Conservation (phyloP, 805 yeast genomes). For the Yamadazyma tumulicola region DNA sequence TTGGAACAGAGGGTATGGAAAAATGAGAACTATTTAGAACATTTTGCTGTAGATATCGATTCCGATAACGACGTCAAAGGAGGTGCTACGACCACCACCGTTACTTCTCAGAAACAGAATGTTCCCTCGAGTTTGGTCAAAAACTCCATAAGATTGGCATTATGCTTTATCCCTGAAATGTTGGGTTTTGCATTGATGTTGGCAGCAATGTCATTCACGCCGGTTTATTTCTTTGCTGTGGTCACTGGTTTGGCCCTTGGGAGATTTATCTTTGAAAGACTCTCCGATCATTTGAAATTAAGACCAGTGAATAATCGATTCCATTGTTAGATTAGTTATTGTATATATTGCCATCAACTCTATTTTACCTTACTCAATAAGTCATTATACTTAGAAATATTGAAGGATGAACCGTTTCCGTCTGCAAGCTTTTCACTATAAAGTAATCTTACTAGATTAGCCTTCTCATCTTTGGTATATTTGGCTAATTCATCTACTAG, state of each 20-base stretch:
- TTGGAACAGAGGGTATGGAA: constrained; percentile 66
- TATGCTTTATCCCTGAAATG: constrained; percentile 62
- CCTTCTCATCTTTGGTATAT: constrained; percentile 43
- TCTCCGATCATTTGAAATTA: constrained; percentile 34
- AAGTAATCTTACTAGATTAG: constrained; percentile 51
- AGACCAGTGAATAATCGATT: constrained; percentile 9
- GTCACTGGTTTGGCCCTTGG: constrained; percentile 68
- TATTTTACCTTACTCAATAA: constrained; percentile 15
- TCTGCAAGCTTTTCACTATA: constrained; percentile 44
- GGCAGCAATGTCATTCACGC: constrained; percentile 69
- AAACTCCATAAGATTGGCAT: constrained; percentile 52
- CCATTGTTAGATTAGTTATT: constrained; percentile 5
- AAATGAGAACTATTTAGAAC: constrained; percentile 26
- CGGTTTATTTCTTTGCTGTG: constrained; percentile 70
- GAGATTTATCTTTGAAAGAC: constrained; percentile 64
- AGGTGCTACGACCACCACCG: not conserved
- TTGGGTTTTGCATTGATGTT: constrained; percentile 72
- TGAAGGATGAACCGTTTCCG: constrained; percentile 35
- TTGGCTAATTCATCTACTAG: constrained; percentile 30
- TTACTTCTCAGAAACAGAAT: not conserved
- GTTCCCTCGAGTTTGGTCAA: constrained; percentile 19
- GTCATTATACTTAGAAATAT: constrained; percentile 36
- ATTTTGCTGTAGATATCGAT: not conserved
- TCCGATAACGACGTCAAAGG: not conserved
- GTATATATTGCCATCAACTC: not conserved